phyloP scores from a whole-genome alignment of 257 asterid species.

The Penstemon davidsonii region DNA sequence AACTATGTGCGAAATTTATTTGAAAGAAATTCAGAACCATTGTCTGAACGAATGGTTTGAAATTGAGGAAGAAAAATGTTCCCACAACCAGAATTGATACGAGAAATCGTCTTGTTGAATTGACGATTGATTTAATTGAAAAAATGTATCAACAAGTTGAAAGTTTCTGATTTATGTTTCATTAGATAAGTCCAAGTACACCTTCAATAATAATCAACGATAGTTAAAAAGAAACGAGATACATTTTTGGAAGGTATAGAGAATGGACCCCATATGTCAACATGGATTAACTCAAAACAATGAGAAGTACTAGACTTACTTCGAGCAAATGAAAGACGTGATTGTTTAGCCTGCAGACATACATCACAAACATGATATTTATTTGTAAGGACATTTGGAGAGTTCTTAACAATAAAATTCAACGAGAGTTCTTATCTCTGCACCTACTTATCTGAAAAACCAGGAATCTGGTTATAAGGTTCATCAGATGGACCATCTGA shows the following conservation, averaged over 20 bases:
- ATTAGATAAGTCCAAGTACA: neutral
- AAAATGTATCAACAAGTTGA: neutral
- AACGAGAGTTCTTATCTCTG: too few species aligned
- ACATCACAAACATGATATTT: neutral
- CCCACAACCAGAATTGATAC: neutral
- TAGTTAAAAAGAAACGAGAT: too few species aligned
- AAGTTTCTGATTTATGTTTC: constrained; percentile 14
- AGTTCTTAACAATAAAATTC: neutral
- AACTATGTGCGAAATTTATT: neutral
- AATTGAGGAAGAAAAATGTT: neutral
- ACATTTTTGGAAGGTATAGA: neutral
- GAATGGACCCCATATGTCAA: constrained; percentile 1
- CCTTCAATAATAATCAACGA: too few species aligned
- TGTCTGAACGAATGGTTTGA: neutral
- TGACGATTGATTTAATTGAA: neutral
- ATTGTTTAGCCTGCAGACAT: neutral
- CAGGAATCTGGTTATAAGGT: too few species aligned
- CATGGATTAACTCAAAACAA: constrained; percentile 7
- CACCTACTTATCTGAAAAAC: too few species aligned
- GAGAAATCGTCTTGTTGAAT: neutral
- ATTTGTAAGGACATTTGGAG: neutral
- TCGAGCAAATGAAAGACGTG: neutral
- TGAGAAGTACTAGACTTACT: neutral
- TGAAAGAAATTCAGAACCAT: neutral
- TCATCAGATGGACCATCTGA: too few species aligned